These are phyloP conservation scores for Chlorella sp. DNA, from an alignment of 139 green algal genomes.

Conservation along the genomic window DNA sequence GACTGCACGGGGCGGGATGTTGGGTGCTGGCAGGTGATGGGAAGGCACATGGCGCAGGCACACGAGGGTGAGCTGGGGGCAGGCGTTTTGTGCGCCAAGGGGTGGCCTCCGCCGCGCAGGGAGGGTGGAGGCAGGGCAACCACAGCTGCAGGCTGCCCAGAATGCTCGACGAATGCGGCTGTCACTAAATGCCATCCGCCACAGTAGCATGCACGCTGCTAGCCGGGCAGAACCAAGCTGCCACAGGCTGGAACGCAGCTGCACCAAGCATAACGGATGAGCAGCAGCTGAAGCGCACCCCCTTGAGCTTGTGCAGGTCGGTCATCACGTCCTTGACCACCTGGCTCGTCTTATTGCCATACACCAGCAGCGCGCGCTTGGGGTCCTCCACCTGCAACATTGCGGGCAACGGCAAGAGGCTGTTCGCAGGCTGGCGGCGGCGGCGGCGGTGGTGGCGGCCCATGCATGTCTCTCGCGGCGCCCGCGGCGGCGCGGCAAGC, in stretches of 20 bases:
- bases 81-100: no score
- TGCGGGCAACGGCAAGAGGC: neutral
- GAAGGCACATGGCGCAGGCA: no score
- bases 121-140: no score
- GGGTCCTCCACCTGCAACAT: slow-evolving; percentile 80
- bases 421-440: neutral
- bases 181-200: no score
- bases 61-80: no score
- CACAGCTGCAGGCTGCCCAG: no score
- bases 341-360: slow-evolving; percentile 78
- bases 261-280: neutral
- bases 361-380: slow-evolving; percentile 76
- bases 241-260: neutral
- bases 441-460: neutral
- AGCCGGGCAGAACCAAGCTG: neutral
- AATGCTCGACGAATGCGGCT: no score
- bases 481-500: neutral
- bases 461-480: neutral
- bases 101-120: no score
- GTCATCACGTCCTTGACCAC: slow-evolving; percentile 72
- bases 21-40: no score
- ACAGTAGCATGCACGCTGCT: neutral
- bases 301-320: slow-evolving; percentile 86
- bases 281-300: slow-evolving; percentile 51
- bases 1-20: slow-evolving; percentile 46